These are phyloP conservation scores for Neophaeococcomyces aloes DNA, from an alignment of 2,329 filamentous ascomycete genomes.

Conservation along the genomic window DNA sequence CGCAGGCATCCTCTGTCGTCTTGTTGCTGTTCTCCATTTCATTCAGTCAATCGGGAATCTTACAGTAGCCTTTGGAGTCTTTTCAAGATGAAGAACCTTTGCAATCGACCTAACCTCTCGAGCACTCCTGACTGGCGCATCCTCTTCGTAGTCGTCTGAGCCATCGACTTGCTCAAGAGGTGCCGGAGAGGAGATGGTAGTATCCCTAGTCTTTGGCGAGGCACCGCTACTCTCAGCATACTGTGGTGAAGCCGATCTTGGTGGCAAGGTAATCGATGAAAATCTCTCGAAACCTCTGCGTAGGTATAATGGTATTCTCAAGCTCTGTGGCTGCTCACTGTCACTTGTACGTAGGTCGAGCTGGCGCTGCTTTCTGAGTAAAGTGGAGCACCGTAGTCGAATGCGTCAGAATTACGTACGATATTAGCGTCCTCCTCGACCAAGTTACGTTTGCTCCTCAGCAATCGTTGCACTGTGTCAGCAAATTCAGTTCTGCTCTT, in stretches of 20 bases:
- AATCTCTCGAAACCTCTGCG: neutral
- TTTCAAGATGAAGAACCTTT: no score
- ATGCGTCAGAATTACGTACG: no score
- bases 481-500: constrained; percentile 4
- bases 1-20: no score
- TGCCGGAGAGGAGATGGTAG: neutral
- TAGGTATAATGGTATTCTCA: neutral
- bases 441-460: neutral
- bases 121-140: neutral
- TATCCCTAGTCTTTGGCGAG: neutral
- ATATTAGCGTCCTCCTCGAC: neutral
- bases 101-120: no score
- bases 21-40: no score
- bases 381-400: no score
- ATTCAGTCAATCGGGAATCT: no score
- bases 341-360: neutral
- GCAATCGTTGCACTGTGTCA: constrained; percentile 3
- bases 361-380: no score
- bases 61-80: no score
- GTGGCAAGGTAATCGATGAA: neutral
- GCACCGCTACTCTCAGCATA: neutral
- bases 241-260: neutral
- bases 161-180: neutral
- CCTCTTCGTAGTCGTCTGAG: neutral
- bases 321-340: neutral